Evolutionary conservation across 371 early-diverging fungal genomes (phyloP).

Genomic region (Batrachochytrium dendrobatidis): DNA sequence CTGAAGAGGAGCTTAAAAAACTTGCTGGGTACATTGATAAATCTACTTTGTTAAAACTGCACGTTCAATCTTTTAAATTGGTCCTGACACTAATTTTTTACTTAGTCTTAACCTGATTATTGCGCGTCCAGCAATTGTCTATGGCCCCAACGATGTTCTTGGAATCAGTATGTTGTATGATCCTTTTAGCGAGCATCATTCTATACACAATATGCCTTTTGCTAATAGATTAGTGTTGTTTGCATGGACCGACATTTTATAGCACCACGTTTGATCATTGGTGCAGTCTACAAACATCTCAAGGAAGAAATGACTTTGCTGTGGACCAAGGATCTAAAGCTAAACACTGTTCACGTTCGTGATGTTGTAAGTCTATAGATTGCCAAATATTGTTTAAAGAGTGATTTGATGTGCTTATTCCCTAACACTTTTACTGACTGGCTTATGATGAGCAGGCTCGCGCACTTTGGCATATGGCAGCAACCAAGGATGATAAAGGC

Average conservation of each 20-base stretch:
- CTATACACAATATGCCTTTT: background rate
- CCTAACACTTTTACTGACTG: background rate
- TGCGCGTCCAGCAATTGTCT: slow-evolving; percentile 83
- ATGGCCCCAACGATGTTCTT: slow-evolving; percentile 70
- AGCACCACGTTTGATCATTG: slow-evolving; percentile 87
- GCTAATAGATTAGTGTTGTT: background rate
- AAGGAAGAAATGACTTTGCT: slow-evolving; percentile 82
- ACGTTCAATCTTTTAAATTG: background rate
- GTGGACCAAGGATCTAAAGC: slow-evolving; percentile 81
- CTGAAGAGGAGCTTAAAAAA: slow-evolving; percentile 67
- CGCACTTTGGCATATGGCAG: slow-evolving; percentile 63
- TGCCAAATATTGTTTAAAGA: background rate
- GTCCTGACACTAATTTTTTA: background rate
- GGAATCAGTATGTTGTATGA: slow-evolving; percentile 60
- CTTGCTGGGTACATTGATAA: background rate
- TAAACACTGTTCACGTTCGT: slow-evolving; percentile 87
- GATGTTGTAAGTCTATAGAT: slow-evolving; percentile 56
- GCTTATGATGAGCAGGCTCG: slow-evolving; percentile 38
- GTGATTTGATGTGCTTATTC: background rate
- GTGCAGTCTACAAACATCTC: slow-evolving; percentile 75
- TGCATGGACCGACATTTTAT: too few relatives aligned
- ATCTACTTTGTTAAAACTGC: too few relatives aligned
- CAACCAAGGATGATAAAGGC: slow-evolving; percentile 32
- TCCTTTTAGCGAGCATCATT: background rate
- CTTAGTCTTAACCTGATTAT: slow-evolving; percentile 66